A percentile compares a stretch with the other conserved stretches of the same genome.
Evolutionary conservation across 1,284 basidiomycete genomes (phyloP).

Genomic region (Leccinum griseonigrum): DNA sequence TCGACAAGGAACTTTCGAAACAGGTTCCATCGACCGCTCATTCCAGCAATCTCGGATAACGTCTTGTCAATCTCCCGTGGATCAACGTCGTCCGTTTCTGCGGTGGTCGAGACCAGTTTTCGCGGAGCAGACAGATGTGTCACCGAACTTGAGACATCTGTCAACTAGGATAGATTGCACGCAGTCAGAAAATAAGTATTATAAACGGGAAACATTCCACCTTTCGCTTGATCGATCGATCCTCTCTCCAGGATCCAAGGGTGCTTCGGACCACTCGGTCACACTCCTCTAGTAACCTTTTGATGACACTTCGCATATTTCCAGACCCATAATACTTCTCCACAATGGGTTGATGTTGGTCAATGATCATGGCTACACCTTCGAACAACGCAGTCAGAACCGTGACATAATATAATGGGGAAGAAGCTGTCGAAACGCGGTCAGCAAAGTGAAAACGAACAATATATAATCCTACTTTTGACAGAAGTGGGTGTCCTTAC

Average conservation of each 20-base stretch:
- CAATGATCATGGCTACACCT: slow-evolving; percentile 92
- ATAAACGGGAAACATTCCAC: slow-evolving; percentile 36
- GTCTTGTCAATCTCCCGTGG: slow-evolving; percentile 89
- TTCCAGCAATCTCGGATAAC: slow-evolving; percentile 82
- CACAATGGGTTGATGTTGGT: slow-evolving; percentile 96
- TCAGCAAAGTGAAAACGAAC: slow-evolving; percentile 8
- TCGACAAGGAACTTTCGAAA: slow-evolving; percentile 87
- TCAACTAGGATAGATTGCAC: slow-evolving; percentile 38
- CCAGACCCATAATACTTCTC: slow-evolving; percentile 95
- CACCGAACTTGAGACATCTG: slow-evolving; percentile 43
- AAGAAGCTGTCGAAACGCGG: slow-evolving; percentile 60
- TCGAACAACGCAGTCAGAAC: slow-evolving; percentile 90
- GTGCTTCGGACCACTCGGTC: slow-evolving; percentile 80
- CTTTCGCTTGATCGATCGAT: slow-evolving; percentile 73
- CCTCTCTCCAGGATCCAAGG: slow-evolving; percentile 88
- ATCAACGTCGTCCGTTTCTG: slow-evolving; percentile 71
- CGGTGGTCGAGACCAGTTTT: slow-evolving; percentile 37
- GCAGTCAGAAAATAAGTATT: slow-evolving; percentile 1
- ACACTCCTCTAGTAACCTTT: slow-evolving; percentile 79
- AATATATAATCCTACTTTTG: slow-evolving; percentile 58
- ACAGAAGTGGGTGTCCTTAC: slow-evolving; percentile 71
- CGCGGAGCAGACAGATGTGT: slow-evolving; percentile 36
- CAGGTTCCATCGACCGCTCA: slow-evolving; percentile 89
- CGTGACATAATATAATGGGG: slow-evolving; percentile 86
- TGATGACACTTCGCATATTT: slow-evolving; percentile 82